Conservation (phyloP, 768 basidiomycete species). For the Suillus weaverae region DNA sequence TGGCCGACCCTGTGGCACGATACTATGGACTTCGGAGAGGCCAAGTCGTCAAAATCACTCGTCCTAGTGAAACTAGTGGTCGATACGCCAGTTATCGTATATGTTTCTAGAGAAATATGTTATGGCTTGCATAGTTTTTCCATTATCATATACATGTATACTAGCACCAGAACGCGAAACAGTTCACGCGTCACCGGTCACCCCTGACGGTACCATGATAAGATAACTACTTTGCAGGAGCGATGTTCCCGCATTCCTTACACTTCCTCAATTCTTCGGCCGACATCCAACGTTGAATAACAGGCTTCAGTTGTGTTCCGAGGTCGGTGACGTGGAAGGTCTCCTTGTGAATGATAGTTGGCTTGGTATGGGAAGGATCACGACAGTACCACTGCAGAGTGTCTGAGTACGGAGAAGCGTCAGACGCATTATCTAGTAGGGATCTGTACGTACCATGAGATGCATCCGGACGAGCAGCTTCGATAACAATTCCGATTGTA, state of each 20-base stretch:
- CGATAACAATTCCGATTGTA: constrained; percentile 90
- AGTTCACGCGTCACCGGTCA: neutral
- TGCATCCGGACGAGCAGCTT: constrained; percentile 74
- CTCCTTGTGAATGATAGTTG: constrained; percentile 82
- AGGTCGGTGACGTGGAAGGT: constrained; percentile 87
- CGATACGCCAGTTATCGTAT: constrained; percentile 92
- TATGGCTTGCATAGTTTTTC: neutral
- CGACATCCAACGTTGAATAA: constrained; percentile 83
- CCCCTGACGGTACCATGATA: neutral
- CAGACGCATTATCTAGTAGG: neutral
- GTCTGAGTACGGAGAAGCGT: constrained; percentile 48
- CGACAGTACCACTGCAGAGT: constrained; percentile 92
- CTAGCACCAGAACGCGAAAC: neutral
- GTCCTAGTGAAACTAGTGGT: constrained; percentile 95
- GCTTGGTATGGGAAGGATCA: constrained; percentile 54
- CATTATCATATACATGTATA: constrained; percentile 6
- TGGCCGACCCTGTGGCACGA: constrained; percentile 95
- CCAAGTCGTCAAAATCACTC: constrained; percentile 97
- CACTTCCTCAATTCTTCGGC: constrained; percentile 68
- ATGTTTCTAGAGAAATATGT: constrained; percentile 59
- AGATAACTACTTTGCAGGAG: constrained; percentile 49
- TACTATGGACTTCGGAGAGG: constrained; percentile 96
- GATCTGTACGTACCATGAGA: constrained; percentile 59
- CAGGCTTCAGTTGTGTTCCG: constrained; percentile 89
- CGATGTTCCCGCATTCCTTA: constrained; percentile 63